These are phyloP conservation scores for Talaromyces sp. DNA, from an alignment of 2,329 filamentous ascomycete species.

Conservation along the genomic window DNA sequence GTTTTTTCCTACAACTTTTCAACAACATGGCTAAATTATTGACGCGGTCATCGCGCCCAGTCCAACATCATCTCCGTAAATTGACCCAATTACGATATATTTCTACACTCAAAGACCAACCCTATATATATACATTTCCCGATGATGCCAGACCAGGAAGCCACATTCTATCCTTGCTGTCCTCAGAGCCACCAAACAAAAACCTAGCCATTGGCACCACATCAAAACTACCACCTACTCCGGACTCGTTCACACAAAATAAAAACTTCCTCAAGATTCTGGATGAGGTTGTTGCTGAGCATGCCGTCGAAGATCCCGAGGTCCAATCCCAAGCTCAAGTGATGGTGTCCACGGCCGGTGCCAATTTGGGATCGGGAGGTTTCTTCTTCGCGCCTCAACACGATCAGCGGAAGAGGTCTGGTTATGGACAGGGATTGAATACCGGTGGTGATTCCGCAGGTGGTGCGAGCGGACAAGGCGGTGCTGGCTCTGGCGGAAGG, in stretches of 20 bases:
- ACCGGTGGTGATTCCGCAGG: slow-evolving; percentile 49
- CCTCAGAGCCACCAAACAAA: slow-evolving; percentile 51
- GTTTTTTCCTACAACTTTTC: neutral
- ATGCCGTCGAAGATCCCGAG: slow-evolving; percentile 55
- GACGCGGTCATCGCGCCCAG: slow-evolving; percentile 21
- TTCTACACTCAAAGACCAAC: slow-evolving; percentile 37
- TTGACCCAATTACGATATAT: slow-evolving; percentile 30
- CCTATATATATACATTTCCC: slow-evolving; percentile 49
- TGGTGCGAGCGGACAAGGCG: slow-evolving; percentile 58
- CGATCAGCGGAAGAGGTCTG: slow-evolving; percentile 28
- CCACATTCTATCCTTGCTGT: slow-evolving; percentile 55
- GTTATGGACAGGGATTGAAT: slow-evolving; percentile 33
- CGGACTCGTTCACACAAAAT: slow-evolving; percentile 56
- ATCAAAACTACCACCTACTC: slow-evolving; percentile 53
- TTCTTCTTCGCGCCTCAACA: slow-evolving; percentile 42
- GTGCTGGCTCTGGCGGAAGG: slow-evolving; percentile 54
- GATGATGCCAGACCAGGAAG: slow-evolving; percentile 35
- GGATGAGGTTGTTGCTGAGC: slow-evolving; percentile 52
- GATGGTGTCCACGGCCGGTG: slow-evolving; percentile 57
- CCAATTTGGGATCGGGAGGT: slow-evolving; percentile 51
- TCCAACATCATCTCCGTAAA: slow-evolving; percentile 15
- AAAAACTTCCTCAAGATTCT: slow-evolving; percentile 54
- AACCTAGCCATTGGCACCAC: slow-evolving; percentile 55
- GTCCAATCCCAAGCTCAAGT: slow-evolving; percentile 57
- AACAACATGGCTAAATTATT: slow-evolving; percentile 26